A percentile compares a stretch with the other conserved stretches of the same genome.
Evolutionary conservation across 768 basidiomycete species (phyloP).

Genomic region (Lentinus tigrinus): DNA sequence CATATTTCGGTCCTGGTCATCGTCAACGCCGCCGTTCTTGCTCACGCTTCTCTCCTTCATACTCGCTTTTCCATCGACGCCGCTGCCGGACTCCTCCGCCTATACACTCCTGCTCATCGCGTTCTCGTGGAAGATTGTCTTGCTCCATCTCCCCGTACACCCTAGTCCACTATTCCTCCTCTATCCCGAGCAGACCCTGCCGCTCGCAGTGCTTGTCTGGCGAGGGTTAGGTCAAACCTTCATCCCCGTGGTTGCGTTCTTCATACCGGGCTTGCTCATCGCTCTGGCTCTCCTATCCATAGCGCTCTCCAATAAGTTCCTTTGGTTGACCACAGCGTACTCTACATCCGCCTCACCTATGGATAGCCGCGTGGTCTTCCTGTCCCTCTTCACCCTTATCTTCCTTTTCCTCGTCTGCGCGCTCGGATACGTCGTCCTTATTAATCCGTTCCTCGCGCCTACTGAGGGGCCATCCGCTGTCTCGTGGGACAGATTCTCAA

Average conservation of each 20-base stretch:
- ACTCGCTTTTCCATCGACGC: constrained; percentile 40
- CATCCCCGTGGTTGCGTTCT: constrained; percentile 43
- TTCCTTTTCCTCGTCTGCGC: constrained; percentile 34
- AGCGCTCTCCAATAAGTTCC: constrained; percentile 43
- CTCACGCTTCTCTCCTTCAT: constrained; percentile 43
- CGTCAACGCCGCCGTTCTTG: constrained; percentile 34
- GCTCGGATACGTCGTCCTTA: constrained; percentile 34
- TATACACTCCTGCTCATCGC: constrained; percentile 44
- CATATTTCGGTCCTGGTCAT: constrained; percentile 32
- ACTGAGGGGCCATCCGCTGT: background rate
- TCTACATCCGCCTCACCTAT: constrained; percentile 39
- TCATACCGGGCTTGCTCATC: constrained; percentile 47
- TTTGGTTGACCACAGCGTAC: constrained; percentile 8
- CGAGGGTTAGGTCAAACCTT: constrained; percentile 38
- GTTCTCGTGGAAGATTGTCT: constrained; percentile 40
- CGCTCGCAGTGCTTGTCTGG: constrained; percentile 43
- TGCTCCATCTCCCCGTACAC: constrained; percentile 44
- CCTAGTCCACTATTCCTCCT: constrained; percentile 48
- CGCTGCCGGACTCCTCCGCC: constrained; percentile 37
- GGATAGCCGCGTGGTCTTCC: constrained; percentile 45
- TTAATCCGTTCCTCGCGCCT: constrained; percentile 23
- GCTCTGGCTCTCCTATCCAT: constrained; percentile 45
- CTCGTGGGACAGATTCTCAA: constrained; percentile 52
- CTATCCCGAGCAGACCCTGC: constrained; percentile 38
- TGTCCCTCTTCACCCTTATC: constrained; percentile 36